phyloP scores from a whole-genome alignment of 192 early-diverging fungal genomes.

The Funneliformis geosporum region DNA sequence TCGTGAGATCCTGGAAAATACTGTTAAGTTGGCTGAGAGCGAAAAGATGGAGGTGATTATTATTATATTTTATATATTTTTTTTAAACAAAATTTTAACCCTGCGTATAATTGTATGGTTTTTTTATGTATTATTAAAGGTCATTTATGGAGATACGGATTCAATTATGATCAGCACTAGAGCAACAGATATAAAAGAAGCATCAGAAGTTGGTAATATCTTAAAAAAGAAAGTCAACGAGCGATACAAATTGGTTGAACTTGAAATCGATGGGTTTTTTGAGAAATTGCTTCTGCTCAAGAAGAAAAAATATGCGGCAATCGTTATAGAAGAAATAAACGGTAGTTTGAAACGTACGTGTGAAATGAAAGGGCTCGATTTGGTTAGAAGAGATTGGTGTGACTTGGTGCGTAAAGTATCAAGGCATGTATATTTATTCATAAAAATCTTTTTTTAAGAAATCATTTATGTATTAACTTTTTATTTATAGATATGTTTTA shows the following conservation, averaged over 20 bases:
- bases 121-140: constrained; percentile 41
- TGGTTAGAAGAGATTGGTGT: constrained; percentile 98
- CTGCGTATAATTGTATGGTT: neutral
- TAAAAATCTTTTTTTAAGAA: neutral
- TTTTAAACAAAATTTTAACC: too few species aligned
- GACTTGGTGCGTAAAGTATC: constrained; percentile 89
- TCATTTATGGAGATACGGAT: constrained; percentile 99
- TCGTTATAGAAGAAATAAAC: constrained; percentile 65
- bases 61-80: neutral
- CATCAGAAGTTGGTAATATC: constrained; percentile 76
- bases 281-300: constrained; percentile 87
- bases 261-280: constrained; percentile 95
- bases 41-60: constrained; percentile 70
- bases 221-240: constrained; percentile 88
- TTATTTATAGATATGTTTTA: constrained; percentile 58
- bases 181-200: constrained; percentile 67
- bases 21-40: constrained; percentile 79
- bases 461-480: constrained; percentile 33
- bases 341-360: constrained; percentile 50
- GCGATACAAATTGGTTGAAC: constrained; percentile 90
- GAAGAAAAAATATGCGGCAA: constrained; percentile 98
- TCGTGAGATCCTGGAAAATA: constrained; percentile 93
- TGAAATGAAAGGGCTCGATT: constrained; percentile 94
- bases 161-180: constrained; percentile 98
- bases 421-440: constrained; percentile 43